Percentiles rank a stretch among this genome's conserved stretches.
These are phyloP conservation scores for Kuraishia ogatae DNA, from an alignment of 805 yeast genomes.

Conservation along the genomic window DNA sequence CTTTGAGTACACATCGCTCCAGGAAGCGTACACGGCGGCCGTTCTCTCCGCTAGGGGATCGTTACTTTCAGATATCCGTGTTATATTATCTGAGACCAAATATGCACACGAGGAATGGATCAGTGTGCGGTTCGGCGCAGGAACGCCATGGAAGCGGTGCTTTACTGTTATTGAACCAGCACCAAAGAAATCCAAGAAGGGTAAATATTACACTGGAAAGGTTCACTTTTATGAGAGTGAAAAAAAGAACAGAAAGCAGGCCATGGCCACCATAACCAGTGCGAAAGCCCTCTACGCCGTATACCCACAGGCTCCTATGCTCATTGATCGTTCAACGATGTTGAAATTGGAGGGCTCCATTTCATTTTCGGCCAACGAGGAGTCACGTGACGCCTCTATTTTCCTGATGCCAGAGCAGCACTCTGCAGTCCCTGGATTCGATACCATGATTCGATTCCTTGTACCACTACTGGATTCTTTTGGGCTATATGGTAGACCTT, in stretches of 20 bases:
- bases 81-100: slow-evolving; percentile 77
- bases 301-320: slow-evolving; percentile 78
- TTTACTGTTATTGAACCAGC: slow-evolving; percentile 83
- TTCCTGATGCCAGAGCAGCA: slow-evolving; percentile 81
- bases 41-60: slow-evolving; percentile 87
- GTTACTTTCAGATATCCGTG: slow-evolving; percentile 75
- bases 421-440: slow-evolving; percentile 76
- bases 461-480: slow-evolving; percentile 73
- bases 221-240: slow-evolving; percentile 79
- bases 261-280: slow-evolving; percentile 70
- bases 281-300: slow-evolving; percentile 78
- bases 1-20: slow-evolving; percentile 75
- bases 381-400: slow-evolving; percentile 49
- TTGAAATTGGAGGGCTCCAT: slow-evolving; percentile 83
- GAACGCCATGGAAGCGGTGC: slow-evolving; percentile 96
- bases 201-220: slow-evolving; percentile 49
- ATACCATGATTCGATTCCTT: slow-evolving; percentile 74
- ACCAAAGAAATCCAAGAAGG: slow-evolving; percentile 32
- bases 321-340: slow-evolving; percentile 83
- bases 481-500: slow-evolving; percentile 75
- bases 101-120: slow-evolving; percentile 92
- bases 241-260: slow-evolving; percentile 58
- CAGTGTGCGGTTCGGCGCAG: slow-evolving; percentile 88
- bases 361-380: slow-evolving; percentile 41
- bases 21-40: slow-evolving; percentile 96